Evolutionary conservation across 352 stramenopile genomes (phyloP), one percentile per base, ranked within the genome.

Genomic region (Elongisporangium anandrum): DNA sequence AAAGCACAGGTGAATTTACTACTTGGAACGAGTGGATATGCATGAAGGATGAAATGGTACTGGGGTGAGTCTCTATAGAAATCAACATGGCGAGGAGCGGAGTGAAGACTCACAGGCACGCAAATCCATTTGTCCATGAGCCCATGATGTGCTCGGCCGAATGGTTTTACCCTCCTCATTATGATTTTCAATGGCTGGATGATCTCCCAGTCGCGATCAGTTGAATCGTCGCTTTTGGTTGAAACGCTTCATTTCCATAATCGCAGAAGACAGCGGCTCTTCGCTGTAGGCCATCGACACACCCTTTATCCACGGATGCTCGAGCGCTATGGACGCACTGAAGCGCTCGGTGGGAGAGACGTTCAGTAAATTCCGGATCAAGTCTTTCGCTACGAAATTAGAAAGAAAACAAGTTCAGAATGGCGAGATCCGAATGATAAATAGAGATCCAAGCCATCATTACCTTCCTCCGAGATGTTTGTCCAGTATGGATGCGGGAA

Each of bases 161-260:
- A 39, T 45, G 34, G 17, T 12, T 45, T 12, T 17, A 12, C 17
- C 10, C 34, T 45, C 34, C 17, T 17, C 5, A 3, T 12, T 45
- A 15, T 45, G 34, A 45, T 17, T 45, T 45, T 1, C 34, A 45
- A 45, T 45, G 34, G 34, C 34, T 38, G 26, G 26, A 38, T 57
- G 16, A 29, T 53, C 49, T 54, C 50, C 38, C 15, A 45, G 29
- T 26, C 29, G 15, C 38, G 34, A 54, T 72, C 81, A 95, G 63
- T 85, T 93, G 63, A 88, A 93, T 61, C 85, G 81, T 57, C 83
- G 79, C 74, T 95, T 95, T 61, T 93, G 84, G 69, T 95, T 93
- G 68, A 95, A 95, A 59, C 85, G 85, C 79, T 86, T 90, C 85
- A 95, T 95, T 69, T 95, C 85, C 61, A 90, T 59, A 60, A 93